Evolutionary conservation across 1,284 basidiomycete genomes (phyloP), one percentile per base, ranked within the genome.

Genomic region (Moesziomyces sp.): DNA sequence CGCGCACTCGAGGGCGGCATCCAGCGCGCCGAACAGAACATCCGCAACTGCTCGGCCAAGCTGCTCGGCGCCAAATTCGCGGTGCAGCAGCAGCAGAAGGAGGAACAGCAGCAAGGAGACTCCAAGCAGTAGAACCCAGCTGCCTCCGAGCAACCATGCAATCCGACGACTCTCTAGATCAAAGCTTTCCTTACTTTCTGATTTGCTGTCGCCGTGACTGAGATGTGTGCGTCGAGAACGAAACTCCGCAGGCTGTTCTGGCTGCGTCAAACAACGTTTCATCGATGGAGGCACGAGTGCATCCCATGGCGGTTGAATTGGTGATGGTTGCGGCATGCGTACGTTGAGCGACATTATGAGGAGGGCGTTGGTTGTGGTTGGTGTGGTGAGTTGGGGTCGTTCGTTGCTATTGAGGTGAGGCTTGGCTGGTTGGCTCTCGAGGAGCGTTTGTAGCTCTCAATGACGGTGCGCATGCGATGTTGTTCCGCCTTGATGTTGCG

Each of bases 1-100:
- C 88, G 89, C 66, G 92, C 91, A 77, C 88, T 90, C 78, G 88
- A 91, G 49, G 88, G 87, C 74, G 93, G 93, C n/a, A 90, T 94
- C 51, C 51, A 76, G 60, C 62, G 91, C 52, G 93, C 93, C 38
- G 89, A 89, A n/a, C 87, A 93, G 82, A 92, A 94, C 83, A 91
- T 94, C 63, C 89, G 92, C 73, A 93, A 93, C 85, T 96, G 40
- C 92, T 93, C 71, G 91, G 89, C 50, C 0, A 81, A 81, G 55
- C 42, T 74, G 51, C 47, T 74, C 16, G 51, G 58, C 19, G 72
- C 72, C 21, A 74, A 58, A 18, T 59, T 74, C 30, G 71, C 71
- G 4, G 58, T 68, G 6, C 59, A 64, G 58, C 50, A 73, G 44
- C 49, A 67, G n/a, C 46, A 52, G 52, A 28, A 73, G 47, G 46